phyloP scores from a whole-genome alignment of 2,329 filamentous ascomycete genomes.

The Leptodontidium sp. region DNA sequence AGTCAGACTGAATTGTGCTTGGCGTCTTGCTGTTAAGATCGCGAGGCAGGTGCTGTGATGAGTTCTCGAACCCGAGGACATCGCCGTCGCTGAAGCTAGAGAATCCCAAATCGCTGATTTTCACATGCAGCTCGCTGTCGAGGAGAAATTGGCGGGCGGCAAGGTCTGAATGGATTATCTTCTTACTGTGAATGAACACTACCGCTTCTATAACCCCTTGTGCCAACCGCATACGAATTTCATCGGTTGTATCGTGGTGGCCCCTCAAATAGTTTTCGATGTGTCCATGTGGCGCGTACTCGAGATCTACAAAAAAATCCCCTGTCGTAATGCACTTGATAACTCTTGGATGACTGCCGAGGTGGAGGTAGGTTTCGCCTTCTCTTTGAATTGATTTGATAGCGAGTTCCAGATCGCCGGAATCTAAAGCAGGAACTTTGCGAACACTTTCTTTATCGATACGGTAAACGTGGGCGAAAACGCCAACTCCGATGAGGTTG shows the following conservation, averaged over 20 bases:
- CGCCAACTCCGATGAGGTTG: conserved; percentile 31
- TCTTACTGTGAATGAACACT: conserved; percentile 29
- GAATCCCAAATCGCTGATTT: conserved; percentile 26
- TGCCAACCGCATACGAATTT: conserved; percentile 23
- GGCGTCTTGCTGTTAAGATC: conserved; percentile 22
- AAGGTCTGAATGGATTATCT: conserved; percentile 32
- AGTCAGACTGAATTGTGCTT: conserved; percentile 34
- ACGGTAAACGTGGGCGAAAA: conserved; percentile 30
- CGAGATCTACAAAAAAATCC: conserved; percentile 22
- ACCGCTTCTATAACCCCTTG: conserved; percentile 30
- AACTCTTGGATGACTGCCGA: conserved; percentile 27
- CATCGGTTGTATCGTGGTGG: conserved; percentile 29
- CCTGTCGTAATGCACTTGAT: conserved; percentile 25
- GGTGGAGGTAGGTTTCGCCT: conserved; percentile 27
- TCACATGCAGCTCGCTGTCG: conserved; percentile 18
- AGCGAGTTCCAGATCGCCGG: conserved; percentile 29
- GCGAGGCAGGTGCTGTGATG: conserved; percentile 32
- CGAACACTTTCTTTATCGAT: conserved; percentile 26
- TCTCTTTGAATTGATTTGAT: conserved; percentile 33
- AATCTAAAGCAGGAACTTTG: conserved; percentile 29
- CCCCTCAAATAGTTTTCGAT: conserved; percentile 31
- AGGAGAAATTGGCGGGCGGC: conserved; percentile 31
- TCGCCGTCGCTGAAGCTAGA: conserved; percentile 30
- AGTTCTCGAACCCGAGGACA: conserved; percentile 31
- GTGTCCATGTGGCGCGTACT: conserved; percentile 29